phyloP scores from a whole-genome alignment of 371 early-diverging fungal species.

The Rhizomucor miehei region DNA sequence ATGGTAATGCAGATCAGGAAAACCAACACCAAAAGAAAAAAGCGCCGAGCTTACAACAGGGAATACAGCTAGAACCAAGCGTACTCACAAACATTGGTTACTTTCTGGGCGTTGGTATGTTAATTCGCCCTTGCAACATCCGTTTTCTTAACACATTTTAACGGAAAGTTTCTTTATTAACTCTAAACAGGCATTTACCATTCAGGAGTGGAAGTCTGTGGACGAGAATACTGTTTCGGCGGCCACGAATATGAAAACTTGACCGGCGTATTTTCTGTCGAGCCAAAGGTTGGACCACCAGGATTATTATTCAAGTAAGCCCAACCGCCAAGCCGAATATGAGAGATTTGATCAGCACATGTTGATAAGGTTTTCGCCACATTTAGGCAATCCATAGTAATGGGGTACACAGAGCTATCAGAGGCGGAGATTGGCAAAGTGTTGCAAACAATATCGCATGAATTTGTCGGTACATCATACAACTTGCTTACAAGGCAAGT shows the following conservation, averaged over 20 bases:
- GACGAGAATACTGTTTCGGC: conserved; percentile 64
- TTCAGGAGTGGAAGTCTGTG: conserved; percentile 62
- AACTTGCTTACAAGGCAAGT: conserved; percentile 57
- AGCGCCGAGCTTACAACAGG: background rate
- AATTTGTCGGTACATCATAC: conserved; percentile 57
- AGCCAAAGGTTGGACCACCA: conserved; percentile 57
- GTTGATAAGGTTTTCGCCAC: background rate
- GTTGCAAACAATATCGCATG: conserved; percentile 52
- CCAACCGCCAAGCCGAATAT: background rate
- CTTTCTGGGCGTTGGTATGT: conserved; percentile 56
- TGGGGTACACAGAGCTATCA: conserved; percentile 50
- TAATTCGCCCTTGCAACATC: background rate
- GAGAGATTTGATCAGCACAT: background rate
- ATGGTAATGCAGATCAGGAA: conserved; percentile 35
- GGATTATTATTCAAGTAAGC: conserved; percentile 59
- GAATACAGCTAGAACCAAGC: conserved; percentile 49
- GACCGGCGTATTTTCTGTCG: conserved; percentile 62
- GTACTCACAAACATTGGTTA: conserved; percentile 54
- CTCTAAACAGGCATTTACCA: conserved; percentile 54
- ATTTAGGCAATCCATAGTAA: conserved; percentile 53
- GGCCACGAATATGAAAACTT: conserved; percentile 58
- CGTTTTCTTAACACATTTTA: too few species aligned
- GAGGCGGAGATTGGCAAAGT: conserved; percentile 47
- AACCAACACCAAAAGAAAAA: background rate
- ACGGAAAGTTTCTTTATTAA: too few species aligned